phyloP scores from a whole-genome alignment of 495 filamentous ascomycete species.

The Lophiostoma macrostomum region DNA sequence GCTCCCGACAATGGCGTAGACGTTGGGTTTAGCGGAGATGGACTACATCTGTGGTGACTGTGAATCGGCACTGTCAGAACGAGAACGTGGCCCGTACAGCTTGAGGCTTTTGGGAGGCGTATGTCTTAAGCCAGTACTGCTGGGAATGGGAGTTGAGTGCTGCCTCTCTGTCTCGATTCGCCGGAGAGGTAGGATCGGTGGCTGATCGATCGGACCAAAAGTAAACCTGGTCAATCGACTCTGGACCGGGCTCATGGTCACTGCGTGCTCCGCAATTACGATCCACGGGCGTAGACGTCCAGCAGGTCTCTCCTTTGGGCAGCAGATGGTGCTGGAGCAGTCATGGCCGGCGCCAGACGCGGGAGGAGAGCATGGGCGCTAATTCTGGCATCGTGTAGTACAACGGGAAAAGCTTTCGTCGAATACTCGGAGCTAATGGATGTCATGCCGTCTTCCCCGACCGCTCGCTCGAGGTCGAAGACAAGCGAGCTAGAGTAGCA shows the following conservation, averaged over 20 bases:
- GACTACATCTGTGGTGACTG: background rate
- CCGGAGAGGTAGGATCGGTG: conserved; percentile 3
- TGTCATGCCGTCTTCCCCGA: conserved; percentile 1
- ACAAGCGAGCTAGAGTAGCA: background rate
- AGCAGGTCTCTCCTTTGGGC: background rate
- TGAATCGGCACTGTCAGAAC: background rate
- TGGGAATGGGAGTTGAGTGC: background rate
- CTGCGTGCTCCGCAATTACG: background rate
- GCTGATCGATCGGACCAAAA: conserved; percentile 13
- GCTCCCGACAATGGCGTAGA: no score
- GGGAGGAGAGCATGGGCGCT: background rate
- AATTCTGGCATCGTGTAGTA: background rate
- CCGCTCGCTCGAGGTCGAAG: background rate
- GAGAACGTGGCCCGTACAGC: conserved; percentile 1
- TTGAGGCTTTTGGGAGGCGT: background rate
- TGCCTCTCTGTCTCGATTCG: conserved; percentile 9
- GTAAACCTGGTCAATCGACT: conserved; percentile 1
- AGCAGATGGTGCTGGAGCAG: background rate
- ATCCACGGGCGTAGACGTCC: background rate
- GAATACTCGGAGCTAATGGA: background rate
- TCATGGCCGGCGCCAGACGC: background rate
- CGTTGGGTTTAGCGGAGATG: no score
- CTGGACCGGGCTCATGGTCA: conserved; percentile 7
- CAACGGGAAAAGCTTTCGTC: background rate
- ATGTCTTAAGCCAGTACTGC: background rate